phyloP scores from a whole-genome alignment of 352 stramenopile genomes.

The Elongisporangium anandrum region DNA sequence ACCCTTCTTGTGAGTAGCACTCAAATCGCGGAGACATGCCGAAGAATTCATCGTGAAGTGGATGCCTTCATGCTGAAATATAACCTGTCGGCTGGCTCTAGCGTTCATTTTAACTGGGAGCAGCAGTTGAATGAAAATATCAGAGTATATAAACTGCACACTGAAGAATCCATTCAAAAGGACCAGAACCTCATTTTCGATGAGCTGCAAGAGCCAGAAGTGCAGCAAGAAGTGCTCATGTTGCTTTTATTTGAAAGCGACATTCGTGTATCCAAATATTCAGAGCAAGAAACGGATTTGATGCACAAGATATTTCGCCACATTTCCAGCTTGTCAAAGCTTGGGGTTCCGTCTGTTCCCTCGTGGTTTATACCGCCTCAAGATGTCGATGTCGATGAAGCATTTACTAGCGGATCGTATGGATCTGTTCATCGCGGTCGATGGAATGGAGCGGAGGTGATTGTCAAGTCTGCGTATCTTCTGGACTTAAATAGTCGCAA shows the following conservation, averaged over 20 bases:
- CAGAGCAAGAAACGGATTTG: constrained; percentile 1
- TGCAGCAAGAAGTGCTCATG: constrained; percentile 7
- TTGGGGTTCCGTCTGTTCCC: constrained; percentile 2
- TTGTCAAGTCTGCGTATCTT: constrained; percentile 4
- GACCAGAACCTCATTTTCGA: constrained; percentile 1
- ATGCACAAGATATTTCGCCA: constrained; percentile 2
- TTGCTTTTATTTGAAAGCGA: constrained; percentile 10
- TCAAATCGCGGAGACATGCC: not conserved
- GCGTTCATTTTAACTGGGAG: no score
- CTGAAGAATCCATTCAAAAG: not conserved
- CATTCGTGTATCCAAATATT: constrained; percentile 6
- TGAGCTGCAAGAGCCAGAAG: not conserved
- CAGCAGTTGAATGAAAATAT: no score
- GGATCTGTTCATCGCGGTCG: not conserved
- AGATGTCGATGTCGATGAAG: constrained; percentile 5
- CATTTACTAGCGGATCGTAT: not conserved
- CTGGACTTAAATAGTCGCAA: not conserved
- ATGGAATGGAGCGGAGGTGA: not conserved
- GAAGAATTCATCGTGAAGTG: not conserved
- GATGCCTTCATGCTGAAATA: not conserved
- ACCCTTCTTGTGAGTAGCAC: not conserved
- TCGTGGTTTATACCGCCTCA: constrained; percentile 15
- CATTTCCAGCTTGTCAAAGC: constrained; percentile 1
- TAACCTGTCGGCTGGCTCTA: no score
- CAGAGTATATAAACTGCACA: no score